phyloP scores from a whole-genome alignment of 148 eudicot genomes.

The Drosera capensis region DNA sequence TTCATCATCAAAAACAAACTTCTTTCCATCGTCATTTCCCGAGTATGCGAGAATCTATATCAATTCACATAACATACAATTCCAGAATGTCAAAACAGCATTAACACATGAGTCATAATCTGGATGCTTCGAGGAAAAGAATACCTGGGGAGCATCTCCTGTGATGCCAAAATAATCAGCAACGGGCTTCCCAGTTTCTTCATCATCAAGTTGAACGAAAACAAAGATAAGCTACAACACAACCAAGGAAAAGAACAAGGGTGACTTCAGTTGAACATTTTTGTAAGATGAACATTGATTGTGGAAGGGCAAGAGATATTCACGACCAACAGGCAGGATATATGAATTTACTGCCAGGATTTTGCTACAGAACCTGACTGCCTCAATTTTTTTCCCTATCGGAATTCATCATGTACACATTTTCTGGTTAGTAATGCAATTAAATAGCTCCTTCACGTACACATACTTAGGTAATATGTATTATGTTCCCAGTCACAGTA shows the following conservation, averaged over 20 bases:
- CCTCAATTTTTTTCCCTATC: too few relatives aligned
- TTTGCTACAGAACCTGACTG: too few relatives aligned
- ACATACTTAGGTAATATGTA: too few relatives aligned
- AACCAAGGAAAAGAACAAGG: neutral
- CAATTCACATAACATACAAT: constrained; percentile 4
- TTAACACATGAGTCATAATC: constrained; percentile 1
- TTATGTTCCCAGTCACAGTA: too few relatives aligned
- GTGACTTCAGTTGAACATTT: neutral
- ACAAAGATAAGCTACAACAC: constrained; percentile 64
- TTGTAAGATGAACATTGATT: too few relatives aligned
- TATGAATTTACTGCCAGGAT: too few relatives aligned
- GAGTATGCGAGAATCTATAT: constrained; percentile 60
- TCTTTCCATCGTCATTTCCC: constrained; percentile 58
- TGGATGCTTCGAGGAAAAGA: neutral
- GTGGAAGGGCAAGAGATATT: too few relatives aligned
- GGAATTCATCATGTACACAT: too few relatives aligned
- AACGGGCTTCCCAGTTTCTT: constrained; percentile 82
- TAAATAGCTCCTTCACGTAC: too few relatives aligned
- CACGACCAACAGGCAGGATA: neutral
- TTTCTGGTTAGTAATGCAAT: too few relatives aligned
- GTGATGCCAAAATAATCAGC: constrained; percentile 79
- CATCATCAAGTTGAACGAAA: constrained; percentile 61
- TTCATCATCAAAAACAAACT: constrained; percentile 47
- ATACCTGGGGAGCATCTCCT: constrained; percentile 56
- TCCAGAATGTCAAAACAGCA: neutral